These are phyloP conservation scores for Ostreobium quekettii DNA, from an alignment of 139 green algal species.

Conservation along the genomic window DNA sequence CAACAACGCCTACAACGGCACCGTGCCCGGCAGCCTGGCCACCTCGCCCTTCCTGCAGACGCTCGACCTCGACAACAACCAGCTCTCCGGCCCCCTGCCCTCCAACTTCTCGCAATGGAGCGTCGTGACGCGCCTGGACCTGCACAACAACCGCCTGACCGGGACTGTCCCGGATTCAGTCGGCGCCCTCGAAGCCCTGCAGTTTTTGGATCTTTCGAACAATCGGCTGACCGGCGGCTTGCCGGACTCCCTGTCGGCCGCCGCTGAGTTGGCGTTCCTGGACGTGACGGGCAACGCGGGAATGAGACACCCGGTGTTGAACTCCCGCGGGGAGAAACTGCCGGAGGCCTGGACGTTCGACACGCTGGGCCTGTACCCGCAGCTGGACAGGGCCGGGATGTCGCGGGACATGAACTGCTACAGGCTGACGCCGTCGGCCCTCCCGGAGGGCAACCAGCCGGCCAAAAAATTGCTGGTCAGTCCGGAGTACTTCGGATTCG, in stretches of 20 bases:
- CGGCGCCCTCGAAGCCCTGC: not conserved
- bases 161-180: not conserved
- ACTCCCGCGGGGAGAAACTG: not conserved
- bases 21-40: not conserved
- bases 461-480: not conserved
- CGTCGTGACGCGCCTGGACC: not conserved
- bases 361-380: not conserved
- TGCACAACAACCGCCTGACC: not conserved
- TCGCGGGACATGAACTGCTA: not conserved
- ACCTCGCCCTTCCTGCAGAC: not conserved
- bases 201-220: not conserved
- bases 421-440: no score
- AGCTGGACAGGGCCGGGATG: not conserved
- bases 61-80: constrained; percentile 12
- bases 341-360: not conserved
- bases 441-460: not conserved
- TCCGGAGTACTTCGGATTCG: not conserved
- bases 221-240: not conserved
- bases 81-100: not conserved
- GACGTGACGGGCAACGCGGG: not conserved
- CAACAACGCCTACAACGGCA: not conserved
- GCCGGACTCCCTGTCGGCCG: not conserved
- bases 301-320: not conserved
- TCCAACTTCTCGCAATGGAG: not conserved
- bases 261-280: not conserved